Evolutionary conservation across 1,284 basidiomycete genomes (phyloP).

Genomic region (Trichosporon sp.): DNA sequence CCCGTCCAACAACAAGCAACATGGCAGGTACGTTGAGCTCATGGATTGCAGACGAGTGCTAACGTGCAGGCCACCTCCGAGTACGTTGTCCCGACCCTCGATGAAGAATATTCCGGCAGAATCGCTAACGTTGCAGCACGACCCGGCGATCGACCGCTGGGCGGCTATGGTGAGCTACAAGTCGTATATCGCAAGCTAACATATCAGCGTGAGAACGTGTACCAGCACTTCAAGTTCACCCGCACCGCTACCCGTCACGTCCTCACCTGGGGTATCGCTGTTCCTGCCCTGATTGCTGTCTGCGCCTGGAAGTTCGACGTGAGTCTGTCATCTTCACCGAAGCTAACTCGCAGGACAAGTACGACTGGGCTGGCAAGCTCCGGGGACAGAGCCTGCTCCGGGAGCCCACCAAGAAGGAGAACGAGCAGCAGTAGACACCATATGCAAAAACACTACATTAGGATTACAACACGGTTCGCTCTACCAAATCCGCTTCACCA

Average conservation of each 20-base stretch:
- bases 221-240: slow-evolving; percentile 77
- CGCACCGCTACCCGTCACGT: slow-evolving; percentile 59
- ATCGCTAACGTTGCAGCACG: slow-evolving; percentile 60
- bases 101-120: neutral
- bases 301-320: slow-evolving; percentile 45
- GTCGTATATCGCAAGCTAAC: slow-evolving; percentile 5
- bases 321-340: slow-evolving; percentile 26
- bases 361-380: slow-evolving; percentile 53
- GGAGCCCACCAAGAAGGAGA: slow-evolving; percentile 28
- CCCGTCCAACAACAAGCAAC: slow-evolving; percentile 22
- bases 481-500: slow-evolving; percentile 90
- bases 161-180: slow-evolving; percentile 66
- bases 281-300: slow-evolving; percentile 47
- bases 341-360: slow-evolving; percentile 31
- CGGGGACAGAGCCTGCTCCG: slow-evolving; percentile 42
- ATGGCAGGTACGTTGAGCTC: slow-evolving; percentile 39
- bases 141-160: slow-evolving; percentile 80
- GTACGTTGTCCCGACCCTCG: slow-evolving; percentile 30
- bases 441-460: slow-evolving; percentile 31
- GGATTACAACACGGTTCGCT: slow-evolving; percentile 27
- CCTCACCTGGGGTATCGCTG: slow-evolving; percentile 43
- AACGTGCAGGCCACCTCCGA: slow-evolving; percentile 46
- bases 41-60: neutral
- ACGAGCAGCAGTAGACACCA: slow-evolving; percentile 29
- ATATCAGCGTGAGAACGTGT: slow-evolving; percentile 72